phyloP scores from a whole-genome alignment of 352 stramenopile species.

The Pythium monospermum region DNA sequence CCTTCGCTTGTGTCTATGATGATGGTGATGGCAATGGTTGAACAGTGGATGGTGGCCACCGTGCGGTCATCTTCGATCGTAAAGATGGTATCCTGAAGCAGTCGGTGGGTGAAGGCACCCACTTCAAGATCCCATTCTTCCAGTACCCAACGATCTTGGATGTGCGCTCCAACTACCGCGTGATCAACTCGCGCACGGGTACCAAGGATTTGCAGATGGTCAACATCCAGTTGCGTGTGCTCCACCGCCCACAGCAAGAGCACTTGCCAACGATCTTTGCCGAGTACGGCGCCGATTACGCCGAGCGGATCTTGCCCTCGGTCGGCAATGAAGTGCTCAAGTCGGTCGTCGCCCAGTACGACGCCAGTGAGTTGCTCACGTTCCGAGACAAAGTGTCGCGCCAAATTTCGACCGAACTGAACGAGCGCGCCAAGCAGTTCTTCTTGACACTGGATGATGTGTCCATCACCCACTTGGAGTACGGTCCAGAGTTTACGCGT shows the following conservation, averaged over 20 bases:
- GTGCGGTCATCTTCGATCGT: conserved; percentile 99
- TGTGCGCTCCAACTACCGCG: conserved; percentile 95
- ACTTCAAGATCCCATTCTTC: conserved; percentile 99
- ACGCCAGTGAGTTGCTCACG: conserved; percentile 98
- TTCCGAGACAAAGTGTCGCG: conserved; percentile 97
- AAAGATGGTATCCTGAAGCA: conserved; percentile 96
- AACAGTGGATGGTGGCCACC: conserved; percentile 96
- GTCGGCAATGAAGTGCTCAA: conserved; percentile 96
- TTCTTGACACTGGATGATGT: conserved; percentile 99
- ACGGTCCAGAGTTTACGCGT: conserved; percentile 98
- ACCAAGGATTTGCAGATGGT: conserved; percentile 99
- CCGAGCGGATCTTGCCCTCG: conserved; percentile 99
- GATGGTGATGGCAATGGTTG: conserved; percentile 2
- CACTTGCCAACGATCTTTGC: conserved; percentile 96
- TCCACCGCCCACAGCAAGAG: conserved; percentile 91
- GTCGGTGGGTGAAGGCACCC: conserved; percentile 95
- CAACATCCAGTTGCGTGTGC: conserved; percentile 98
- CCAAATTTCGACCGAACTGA: conserved; percentile 96
- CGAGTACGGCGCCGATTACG: conserved; percentile 96
- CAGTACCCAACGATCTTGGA: conserved; percentile 98
- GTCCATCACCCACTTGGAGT: conserved; percentile 99
- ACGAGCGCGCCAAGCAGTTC: conserved; percentile 95
- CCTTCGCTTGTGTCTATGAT: conserved; percentile 1
- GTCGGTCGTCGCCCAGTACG: conserved; percentile 96
- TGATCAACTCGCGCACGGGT: conserved; percentile 95